phyloP scores from a whole-genome alignment of 108 stramenopile species.

The Ochromonas danica region DNA sequence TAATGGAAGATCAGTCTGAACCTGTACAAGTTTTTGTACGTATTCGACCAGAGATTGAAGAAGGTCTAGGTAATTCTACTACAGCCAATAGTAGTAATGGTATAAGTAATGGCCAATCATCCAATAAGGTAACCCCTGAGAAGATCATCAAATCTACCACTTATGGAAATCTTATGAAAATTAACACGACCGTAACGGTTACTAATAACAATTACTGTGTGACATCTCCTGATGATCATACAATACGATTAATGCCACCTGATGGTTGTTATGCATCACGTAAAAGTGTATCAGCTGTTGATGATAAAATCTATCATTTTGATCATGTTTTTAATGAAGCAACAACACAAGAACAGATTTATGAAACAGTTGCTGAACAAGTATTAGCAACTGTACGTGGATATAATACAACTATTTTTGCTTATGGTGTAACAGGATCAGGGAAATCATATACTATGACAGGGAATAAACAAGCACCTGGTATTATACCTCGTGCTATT shows the following conservation, averaged over 20 bases:
- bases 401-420: constrained; percentile 85
- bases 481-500: constrained; percentile 50
- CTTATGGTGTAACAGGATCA: constrained; percentile 75
- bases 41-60: constrained; percentile 34
- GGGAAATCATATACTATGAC: constrained; percentile 59
- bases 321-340: constrained; percentile 41
- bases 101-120: background rate
- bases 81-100: background rate
- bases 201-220: background rate
- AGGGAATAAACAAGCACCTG: constrained; percentile 47
- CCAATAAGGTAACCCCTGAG: background rate
- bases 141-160: too few relatives aligned
- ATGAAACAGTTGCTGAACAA: constrained; percentile 47
- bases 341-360: constrained; percentile 48
- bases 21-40: constrained; percentile 37
- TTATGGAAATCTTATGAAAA: too few relatives aligned
- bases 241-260: background rate
- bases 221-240: background rate
- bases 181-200: too few relatives aligned
- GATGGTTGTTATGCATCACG: constrained; percentile 26
- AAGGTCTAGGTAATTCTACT: background rate
- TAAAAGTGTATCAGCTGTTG: constrained; percentile 32
- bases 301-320: constrained; percentile 10
- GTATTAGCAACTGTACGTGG: constrained; percentile 72
- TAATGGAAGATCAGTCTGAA: constrained; percentile 26